Evolutionary conservation across 345 rosid genomes (phyloP), one percentile per base, ranked within the genome.

Genomic region (Adansonia digitata): DNA sequence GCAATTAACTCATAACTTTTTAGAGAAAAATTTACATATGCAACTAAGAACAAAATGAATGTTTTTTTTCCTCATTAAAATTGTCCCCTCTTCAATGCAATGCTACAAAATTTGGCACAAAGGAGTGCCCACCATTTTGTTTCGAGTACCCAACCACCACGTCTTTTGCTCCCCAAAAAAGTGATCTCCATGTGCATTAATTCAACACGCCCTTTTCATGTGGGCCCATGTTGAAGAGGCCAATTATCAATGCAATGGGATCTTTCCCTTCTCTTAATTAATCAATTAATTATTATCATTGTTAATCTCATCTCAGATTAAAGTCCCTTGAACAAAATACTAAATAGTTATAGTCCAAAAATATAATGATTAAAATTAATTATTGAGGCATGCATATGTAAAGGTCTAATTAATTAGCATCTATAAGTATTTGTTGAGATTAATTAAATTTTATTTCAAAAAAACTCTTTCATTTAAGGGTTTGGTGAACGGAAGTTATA

Each of bases 131-230:
- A 14, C 69, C 42, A 51, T 60, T 60, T 35, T 48, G 48, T 76
- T 59, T 26, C 24, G 51, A 2, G 61, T 48, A 60, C 9, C 61
- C 18, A 59, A 49, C 62, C 69, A 66, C 17, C 59, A 60, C 52
- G 26, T 15, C 18, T 4, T 45, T n/a, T 31, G 59, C 31, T 24
- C 55, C 52, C 71, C 39, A 59, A 12, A 15, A 73, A 77, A 62
- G 66, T 77, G 72, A 24, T 49, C 48, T 70, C 27, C 75, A 73
- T 73, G 75, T 73, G 75, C 68, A 18, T 5, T 20, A 52, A 6
- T 55, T 39, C 60, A 24, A 15, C 39, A 46, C 63, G 26, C 27
- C 35, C 31, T 34, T 73, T 20, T 48, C 70, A 34, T 13, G 20
- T 73, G 67, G 65, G 70, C 39, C 34, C 45, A 27, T n/a, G 45